phyloP scores from a whole-genome alignment of 2,329 filamentous ascomycete genomes.

The Tolypocladium amazonense region DNA sequence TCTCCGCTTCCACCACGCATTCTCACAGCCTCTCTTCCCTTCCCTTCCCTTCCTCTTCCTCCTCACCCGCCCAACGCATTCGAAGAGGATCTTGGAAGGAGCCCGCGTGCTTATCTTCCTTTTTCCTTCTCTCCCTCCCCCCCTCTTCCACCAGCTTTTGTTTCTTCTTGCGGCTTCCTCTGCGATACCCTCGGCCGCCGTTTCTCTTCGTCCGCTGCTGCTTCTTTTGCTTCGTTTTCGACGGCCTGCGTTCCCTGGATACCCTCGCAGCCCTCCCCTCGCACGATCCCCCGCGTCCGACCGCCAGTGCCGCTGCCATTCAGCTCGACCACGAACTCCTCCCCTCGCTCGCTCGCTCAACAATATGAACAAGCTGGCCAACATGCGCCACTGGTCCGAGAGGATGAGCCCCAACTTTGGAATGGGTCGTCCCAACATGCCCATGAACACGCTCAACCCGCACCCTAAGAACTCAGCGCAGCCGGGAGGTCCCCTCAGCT shows the following conservation, averaged over 20 bases:
- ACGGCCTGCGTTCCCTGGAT: conserved; percentile 8
- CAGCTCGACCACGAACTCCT: not conserved
- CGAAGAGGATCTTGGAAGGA: conserved; percentile 6
- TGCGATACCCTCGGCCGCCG: conserved; percentile 7
- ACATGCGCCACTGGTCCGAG: conserved; percentile 63
- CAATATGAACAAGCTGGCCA: conserved; percentile 62
- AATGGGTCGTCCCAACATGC: conserved; percentile 51
- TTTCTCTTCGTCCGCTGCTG: conserved; percentile 6
- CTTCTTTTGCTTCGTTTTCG: conserved; percentile 9
- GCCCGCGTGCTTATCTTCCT: conserved; percentile 7
- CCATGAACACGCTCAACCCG: conserved; percentile 42
- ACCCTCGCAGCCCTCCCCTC: conserved; percentile 13
- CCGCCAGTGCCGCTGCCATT: conserved; percentile 2
- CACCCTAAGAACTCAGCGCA: conserved; percentile 46
- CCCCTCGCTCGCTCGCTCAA: conserved; percentile 20
- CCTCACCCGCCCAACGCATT: conserved; percentile 1
- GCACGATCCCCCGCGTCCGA: conserved; percentile 6
- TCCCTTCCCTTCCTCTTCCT: conserved; percentile 3
- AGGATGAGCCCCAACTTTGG: conserved; percentile 59
- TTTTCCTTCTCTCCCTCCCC: conserved; percentile 4
- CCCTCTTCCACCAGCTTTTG: conserved; percentile 4
- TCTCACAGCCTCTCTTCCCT: conserved; percentile 8
- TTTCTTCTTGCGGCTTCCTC: conserved; percentile 1
- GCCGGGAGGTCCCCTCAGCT: conserved; percentile 46
- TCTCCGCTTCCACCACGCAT: conserved; percentile 8